Percentiles rank a stretch among this genome's conserved stretches.
phyloP scores from a whole-genome alignment of 805 yeast species.

The Ogataea glucozyma region DNA sequence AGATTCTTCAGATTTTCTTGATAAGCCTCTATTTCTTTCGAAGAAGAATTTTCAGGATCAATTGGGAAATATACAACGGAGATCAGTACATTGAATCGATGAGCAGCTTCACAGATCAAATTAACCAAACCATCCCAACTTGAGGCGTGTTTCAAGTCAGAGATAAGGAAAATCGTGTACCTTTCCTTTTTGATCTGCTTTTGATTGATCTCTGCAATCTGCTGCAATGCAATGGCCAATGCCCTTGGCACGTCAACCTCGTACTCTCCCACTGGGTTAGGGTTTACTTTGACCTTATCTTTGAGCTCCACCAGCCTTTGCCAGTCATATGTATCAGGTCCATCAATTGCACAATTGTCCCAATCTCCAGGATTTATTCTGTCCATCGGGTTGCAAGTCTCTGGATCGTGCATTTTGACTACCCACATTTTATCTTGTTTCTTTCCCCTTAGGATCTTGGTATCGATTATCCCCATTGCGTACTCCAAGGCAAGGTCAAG shows the following conservation, averaged over 20 bases:
- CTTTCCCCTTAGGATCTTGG: conserved; percentile 30
- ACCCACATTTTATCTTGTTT: conserved; percentile 30
- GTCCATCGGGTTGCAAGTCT: conserved; percentile 30
- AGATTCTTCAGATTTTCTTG: conserved; percentile 11
- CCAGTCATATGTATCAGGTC: conserved; percentile 24
- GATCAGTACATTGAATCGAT: conserved; percentile 17
- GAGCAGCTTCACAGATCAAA: conserved; percentile 17
- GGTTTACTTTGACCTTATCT: conserved; percentile 19
- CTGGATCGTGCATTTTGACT: conserved; percentile 27
- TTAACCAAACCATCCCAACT: conserved; percentile 23
- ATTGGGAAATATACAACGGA: conserved; percentile 20
- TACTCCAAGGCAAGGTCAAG: conserved; percentile 42
- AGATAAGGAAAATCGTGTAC: conserved; percentile 21
- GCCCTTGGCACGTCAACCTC: conserved; percentile 34
- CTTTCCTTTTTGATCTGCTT: conserved; percentile 14
- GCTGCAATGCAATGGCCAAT: conserved; percentile 28
- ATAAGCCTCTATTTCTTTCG: conserved; percentile 8
- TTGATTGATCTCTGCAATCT: conserved; percentile 18
- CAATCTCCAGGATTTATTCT: conserved; percentile 24
- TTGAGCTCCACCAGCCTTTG: conserved; percentile 15
- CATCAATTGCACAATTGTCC: conserved; percentile 23
- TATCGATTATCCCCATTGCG: conserved; percentile 41
- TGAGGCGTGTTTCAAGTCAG: conserved; percentile 18
- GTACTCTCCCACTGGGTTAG: conserved; percentile 14
- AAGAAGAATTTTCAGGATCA: conserved; percentile 2